Conservation (phyloP, 2,329 filamentous ascomycete species). For the Phialophora macrospora region DNA sequence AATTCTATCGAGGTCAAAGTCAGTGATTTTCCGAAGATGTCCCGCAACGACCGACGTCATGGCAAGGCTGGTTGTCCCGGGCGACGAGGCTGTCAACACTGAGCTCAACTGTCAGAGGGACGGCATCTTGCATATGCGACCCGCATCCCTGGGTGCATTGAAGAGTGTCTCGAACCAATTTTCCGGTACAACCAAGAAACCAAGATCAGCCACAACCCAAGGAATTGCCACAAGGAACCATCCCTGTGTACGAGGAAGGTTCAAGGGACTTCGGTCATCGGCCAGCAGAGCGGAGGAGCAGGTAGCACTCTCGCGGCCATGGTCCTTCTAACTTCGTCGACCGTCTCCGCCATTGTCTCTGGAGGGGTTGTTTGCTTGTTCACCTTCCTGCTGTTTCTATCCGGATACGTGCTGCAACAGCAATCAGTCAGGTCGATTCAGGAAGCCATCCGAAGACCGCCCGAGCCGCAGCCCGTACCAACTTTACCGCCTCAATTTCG, state of each 20-base stretch:
- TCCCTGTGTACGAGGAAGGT: neutral
- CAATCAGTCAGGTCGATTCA: constrained; percentile 79
- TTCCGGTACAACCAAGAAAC: neutral
- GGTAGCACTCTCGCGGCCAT: constrained; percentile 41
- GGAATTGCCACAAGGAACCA: neutral
- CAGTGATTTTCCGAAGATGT: neutral
- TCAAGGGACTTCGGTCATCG: neutral
- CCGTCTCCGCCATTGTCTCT: constrained; percentile 51
- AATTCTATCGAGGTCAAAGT: neutral
- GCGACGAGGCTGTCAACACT: constrained; percentile 23
- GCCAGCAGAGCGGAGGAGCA: neutral
- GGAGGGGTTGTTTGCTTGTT: constrained; percentile 68
- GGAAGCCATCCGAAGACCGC: constrained; percentile 66
- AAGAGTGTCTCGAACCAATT: neutral
- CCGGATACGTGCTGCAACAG: constrained; percentile 86
- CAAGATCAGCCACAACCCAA: neutral
- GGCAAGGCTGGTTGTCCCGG: constrained; percentile 19
- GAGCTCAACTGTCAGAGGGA: neutral
- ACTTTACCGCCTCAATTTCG: constrained; percentile 37
- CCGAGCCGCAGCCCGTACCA: constrained; percentile 43
- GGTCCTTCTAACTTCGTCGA: constrained; percentile 53
- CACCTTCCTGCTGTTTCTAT: constrained; percentile 81
- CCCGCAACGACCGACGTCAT: neutral
- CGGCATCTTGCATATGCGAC: constrained; percentile 1
- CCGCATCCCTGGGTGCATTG: neutral